These are phyloP conservation scores for Camellia sinensis DNA, from an alignment of 148 eudicot species.

Conservation along the genomic window DNA sequence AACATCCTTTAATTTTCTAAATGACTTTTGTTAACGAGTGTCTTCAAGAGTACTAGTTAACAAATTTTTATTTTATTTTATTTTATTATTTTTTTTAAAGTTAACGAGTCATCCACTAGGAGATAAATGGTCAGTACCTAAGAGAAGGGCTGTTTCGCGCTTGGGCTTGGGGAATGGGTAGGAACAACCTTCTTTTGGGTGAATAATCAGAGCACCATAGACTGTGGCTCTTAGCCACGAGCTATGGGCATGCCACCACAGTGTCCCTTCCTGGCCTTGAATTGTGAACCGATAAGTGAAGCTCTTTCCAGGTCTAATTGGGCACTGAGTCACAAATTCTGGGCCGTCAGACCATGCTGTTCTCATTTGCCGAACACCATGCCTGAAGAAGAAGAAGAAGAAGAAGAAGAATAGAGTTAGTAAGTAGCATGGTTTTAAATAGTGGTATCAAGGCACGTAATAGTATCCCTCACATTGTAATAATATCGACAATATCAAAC, in stretches of 20 bases:
- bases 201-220: constrained; percentile 46
- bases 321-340: constrained; percentile 51
- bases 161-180: constrained; percentile 43
- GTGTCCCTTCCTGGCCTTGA: constrained; percentile 47
- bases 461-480: too few species aligned
- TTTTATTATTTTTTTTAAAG: not conserved
- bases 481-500: too few species aligned
- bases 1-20: too few species aligned
- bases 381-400: constrained; percentile 26
- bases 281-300: constrained; percentile 44
- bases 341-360: constrained; percentile 56
- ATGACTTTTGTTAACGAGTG: too few species aligned
- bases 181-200: constrained; percentile 37
- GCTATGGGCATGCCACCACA: constrained; percentile 66
- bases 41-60: too few species aligned
- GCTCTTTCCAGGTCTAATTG: constrained; percentile 45
- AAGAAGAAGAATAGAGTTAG: not conserved
- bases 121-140: constrained; percentile 24
- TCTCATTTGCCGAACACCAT: constrained; percentile 45
- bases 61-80: too few species aligned
- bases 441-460: too few species aligned
- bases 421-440: too few species aligned
- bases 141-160: constrained; percentile 33
- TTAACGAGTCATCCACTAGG: too few species aligned
- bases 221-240: constrained; percentile 57